phyloP scores from a whole-genome alignment of 2,329 filamentous ascomycete genomes.

The Aspergillus pseudonomiae region DNA sequence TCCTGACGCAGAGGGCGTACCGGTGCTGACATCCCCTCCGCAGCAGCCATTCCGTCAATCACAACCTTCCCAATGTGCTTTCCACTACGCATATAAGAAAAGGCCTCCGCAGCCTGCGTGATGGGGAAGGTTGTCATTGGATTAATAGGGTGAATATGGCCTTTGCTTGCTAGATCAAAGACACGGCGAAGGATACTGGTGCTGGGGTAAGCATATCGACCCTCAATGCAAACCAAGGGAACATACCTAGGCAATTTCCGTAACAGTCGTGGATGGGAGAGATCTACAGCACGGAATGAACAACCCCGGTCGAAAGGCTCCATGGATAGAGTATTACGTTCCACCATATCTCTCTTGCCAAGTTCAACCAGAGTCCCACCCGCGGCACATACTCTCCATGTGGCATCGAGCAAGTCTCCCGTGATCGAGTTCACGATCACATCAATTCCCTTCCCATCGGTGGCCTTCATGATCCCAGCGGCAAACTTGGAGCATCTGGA shows the following conservation, averaged over 20 bases:
- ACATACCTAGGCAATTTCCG: slow-evolving; percentile 5
- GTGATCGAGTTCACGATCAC: slow-evolving; percentile 19
- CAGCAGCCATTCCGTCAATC: slow-evolving; percentile 27
- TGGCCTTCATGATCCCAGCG: slow-evolving; percentile 17
- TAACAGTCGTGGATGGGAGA: slow-evolving; percentile 10
- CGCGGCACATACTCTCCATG: slow-evolving; percentile 26
- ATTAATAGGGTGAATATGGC: slow-evolving; percentile 7
- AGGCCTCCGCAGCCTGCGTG: slow-evolving; percentile 21
- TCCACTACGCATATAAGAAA: slow-evolving; percentile 36
- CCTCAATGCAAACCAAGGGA: background rate
- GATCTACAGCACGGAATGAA: slow-evolving; percentile 20
- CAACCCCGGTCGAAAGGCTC: slow-evolving; percentile 17
- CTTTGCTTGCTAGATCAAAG: background rate
- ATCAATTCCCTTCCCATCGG: slow-evolving; percentile 27
- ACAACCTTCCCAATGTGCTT: slow-evolving; percentile 46
- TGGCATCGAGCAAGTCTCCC: slow-evolving; percentile 19
- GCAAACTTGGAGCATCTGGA: slow-evolving; percentile 24
- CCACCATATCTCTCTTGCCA: slow-evolving; percentile 23
- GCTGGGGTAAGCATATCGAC: background rate
- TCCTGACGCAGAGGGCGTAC: background rate
- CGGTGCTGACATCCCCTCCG: background rate
- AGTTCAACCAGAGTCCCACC: slow-evolving; percentile 27
- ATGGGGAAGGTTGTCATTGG: slow-evolving; percentile 8
- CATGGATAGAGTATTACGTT: slow-evolving; percentile 17
- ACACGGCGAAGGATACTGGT: slow-evolving; percentile 7